Percentiles rank a stretch among this genome's conserved stretches.
Conservation (phyloP, 225 moss, liverwort and hornwort species). For the Polytrichum formosum region DNA sequence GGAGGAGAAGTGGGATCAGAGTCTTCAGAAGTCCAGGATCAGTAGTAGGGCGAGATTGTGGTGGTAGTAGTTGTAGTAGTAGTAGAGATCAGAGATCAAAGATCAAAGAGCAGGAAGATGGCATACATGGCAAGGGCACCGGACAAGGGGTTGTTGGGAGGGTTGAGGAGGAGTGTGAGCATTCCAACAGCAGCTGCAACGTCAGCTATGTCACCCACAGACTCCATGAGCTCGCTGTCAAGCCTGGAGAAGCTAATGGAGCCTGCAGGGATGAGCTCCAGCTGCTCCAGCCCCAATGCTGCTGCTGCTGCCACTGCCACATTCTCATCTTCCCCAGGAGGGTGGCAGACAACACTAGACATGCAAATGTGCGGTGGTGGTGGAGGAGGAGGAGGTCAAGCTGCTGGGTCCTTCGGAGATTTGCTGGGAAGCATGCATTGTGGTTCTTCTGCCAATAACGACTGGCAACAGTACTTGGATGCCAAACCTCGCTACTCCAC, state of each 20-base stretch:
- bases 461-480: conserved; percentile 40
- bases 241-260: conserved; percentile 37
- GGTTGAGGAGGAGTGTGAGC: conserved; percentile 22
- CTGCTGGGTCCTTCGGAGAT: conserved; percentile 8
- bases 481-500: conserved; percentile 10
- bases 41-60: too few relatives aligned
- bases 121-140: too few relatives aligned
- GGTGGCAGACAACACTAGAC: not conserved
- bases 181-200: conserved; percentile 10
- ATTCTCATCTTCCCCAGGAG: conserved; percentile 23
- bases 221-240: conserved; percentile 20
- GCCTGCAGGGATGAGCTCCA: not conserved
- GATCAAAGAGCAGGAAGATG: too few relatives aligned
- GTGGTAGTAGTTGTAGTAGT: too few relatives aligned
- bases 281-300: conserved; percentile 5
- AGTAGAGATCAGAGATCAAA: too few relatives aligned
- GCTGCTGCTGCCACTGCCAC: not conserved
- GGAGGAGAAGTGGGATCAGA: too few relatives aligned
- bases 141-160: conserved; percentile 10
- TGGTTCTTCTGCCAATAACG: conserved; percentile 17
- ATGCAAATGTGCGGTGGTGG: not conserved
- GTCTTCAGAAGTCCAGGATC: too few relatives aligned
- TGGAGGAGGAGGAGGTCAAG: conserved; percentile 9
- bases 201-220: conserved; percentile 20
- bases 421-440: conserved; percentile 18